These are phyloP conservation scores for Amaranthus hypochondriacus DNA, from an alignment of 148 eudicot genomes.

Conservation along the genomic window DNA sequence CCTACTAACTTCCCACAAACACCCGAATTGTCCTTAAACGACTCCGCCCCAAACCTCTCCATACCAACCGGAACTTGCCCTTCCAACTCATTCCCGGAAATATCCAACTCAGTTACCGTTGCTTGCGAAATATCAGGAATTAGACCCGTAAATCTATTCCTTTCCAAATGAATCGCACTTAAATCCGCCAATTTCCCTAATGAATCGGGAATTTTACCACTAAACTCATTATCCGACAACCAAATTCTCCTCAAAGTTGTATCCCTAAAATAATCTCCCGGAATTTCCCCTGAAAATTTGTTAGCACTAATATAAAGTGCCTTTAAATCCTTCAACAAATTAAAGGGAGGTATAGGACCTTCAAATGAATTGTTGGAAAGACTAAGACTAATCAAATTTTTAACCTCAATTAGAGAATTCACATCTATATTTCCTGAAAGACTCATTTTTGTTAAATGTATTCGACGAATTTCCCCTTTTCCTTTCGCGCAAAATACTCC, in stretches of 20 bases:
- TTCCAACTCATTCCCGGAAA: slow-evolving; percentile 41
- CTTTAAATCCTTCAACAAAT: slow-evolving; percentile 30
- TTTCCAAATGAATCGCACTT: slow-evolving; percentile 33
- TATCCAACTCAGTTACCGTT: slow-evolving; percentile 22
- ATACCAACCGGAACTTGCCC: slow-evolving; percentile 47
- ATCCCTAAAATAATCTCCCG: slow-evolving; percentile 27
- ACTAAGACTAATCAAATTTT: slow-evolving; percentile 27
- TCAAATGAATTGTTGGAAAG: slow-evolving; percentile 43
- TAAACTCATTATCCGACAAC: slow-evolving; percentile 37
- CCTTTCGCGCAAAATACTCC: slow-evolving; percentile 38
- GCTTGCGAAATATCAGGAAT: slow-evolving; percentile 35
- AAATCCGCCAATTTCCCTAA: slow-evolving; percentile 25
- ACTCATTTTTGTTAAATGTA: slow-evolving; percentile 33
- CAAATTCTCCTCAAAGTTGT: slow-evolving; percentile 35
- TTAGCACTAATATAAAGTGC: slow-evolving; percentile 38
- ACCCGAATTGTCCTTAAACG: slow-evolving; percentile 43
- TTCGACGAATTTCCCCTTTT: slow-evolving; percentile 20
- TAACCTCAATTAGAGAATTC: slow-evolving; percentile 21
- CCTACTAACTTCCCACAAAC: slow-evolving; percentile 41
- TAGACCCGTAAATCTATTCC: slow-evolving; percentile 45
- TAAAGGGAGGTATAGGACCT: slow-evolving; percentile 44
- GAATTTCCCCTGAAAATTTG: slow-evolving; percentile 53
- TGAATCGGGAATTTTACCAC: slow-evolving; percentile 50
- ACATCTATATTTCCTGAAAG: slow-evolving; percentile 40
- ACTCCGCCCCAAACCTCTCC: slow-evolving; percentile 32